Conservation (phyloP, 768 basidiomycete genomes). For the Panaeolus cyanescens region DNA sequence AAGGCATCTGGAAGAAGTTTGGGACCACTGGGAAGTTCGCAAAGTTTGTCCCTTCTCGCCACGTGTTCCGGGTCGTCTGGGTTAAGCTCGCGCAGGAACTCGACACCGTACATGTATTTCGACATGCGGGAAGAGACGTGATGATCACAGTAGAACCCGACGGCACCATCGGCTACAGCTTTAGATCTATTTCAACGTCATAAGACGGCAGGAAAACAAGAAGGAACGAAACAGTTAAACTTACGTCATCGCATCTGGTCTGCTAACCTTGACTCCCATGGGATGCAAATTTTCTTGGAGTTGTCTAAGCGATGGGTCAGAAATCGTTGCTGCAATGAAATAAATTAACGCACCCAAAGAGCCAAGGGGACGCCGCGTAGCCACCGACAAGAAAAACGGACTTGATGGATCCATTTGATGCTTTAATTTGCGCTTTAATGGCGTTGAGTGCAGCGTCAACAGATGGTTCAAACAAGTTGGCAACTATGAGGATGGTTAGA, state of each 20-base stretch:
- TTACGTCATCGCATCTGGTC: conserved; percentile 82
- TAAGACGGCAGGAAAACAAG: neutral
- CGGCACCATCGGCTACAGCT: conserved; percentile 82
- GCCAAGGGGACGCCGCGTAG: conserved; percentile 82
- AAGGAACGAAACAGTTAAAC: conserved; percentile 18
- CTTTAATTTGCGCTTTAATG: conserved; percentile 71
- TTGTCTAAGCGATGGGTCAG: conserved; percentile 39
- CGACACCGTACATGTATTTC: conserved; percentile 82
- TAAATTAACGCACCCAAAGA: conserved; percentile 47
- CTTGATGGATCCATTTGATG: conserved; percentile 71
- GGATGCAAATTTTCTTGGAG: conserved; percentile 67
- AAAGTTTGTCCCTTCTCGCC: conserved; percentile 61
- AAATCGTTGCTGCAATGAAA: neutral
- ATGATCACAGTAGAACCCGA: conserved; percentile 85
- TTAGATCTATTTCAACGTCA: conserved; percentile 58
- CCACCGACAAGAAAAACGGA: conserved; percentile 86
- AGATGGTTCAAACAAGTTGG: conserved; percentile 78
- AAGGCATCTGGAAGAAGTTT: conserved; percentile 81
- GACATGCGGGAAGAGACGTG: conserved; percentile 82
- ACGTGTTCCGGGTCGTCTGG: conserved; percentile 66
- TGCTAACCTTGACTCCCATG: conserved; percentile 60
- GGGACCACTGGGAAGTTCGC: conserved; percentile 77
- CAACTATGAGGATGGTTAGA: conserved; percentile 43
- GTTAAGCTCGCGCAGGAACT: conserved; percentile 72
- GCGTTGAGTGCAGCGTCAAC: conserved; percentile 71